phyloP scores from a whole-genome alignment of 805 yeast species.

The Zygoascus bituminiphila region DNA sequence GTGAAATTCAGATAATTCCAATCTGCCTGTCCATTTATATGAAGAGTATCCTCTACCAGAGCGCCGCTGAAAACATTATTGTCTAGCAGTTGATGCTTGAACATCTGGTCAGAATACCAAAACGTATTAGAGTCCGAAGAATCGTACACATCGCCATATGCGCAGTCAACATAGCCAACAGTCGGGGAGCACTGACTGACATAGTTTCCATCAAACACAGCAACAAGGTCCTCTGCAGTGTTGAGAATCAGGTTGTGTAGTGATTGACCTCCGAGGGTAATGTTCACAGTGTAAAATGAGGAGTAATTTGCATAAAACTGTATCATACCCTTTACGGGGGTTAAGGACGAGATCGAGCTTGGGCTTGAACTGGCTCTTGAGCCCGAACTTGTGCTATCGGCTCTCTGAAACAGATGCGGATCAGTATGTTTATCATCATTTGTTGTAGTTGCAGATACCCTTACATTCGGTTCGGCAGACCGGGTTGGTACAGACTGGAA shows the following conservation, averaged over 20 bases:
- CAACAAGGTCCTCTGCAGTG: background rate
- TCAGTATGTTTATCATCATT: no score
- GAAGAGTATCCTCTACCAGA: conserved; percentile 10
- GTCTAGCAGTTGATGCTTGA: conserved; percentile 8
- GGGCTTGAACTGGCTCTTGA: no score
- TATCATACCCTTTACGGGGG: no score
- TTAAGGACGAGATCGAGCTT: no score
- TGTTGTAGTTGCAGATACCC: no score
- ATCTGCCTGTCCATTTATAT: background rate
- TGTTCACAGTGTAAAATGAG: background rate
- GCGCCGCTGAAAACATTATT: conserved; percentile 8
- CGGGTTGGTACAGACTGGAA: no score
- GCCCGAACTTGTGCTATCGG: no score
- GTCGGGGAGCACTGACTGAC: background rate
- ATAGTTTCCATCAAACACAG: background rate
- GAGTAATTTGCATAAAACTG: background rate
- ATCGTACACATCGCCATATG: background rate
- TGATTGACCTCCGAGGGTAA: background rate
- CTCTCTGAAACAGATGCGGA: no score
- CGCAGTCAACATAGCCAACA: background rate
- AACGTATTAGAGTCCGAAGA: background rate
- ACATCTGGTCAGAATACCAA: background rate
- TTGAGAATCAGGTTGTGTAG: background rate
- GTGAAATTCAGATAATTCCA: conserved; percentile 1
- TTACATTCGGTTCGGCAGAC: no score